Conservation (phyloP, 352 stramenopile species). For the Lagenidium giganteum region DNA sequence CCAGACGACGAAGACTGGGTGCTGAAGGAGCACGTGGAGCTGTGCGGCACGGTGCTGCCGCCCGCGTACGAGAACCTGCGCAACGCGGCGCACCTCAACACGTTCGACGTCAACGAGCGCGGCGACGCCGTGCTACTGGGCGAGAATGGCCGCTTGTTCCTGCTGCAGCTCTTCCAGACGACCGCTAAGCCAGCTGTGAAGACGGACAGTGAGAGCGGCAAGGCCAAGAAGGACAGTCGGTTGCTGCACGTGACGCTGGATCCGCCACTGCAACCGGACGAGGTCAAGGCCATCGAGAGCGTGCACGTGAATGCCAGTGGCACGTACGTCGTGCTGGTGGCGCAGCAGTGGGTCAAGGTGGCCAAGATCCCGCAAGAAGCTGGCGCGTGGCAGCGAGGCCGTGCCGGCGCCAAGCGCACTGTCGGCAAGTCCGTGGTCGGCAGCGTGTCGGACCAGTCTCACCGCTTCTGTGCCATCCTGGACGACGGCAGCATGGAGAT, state of each 20-base stretch:
- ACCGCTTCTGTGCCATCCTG: too few relatives aligned
- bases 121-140: slow-evolving; percentile 42
- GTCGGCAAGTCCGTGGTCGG: not conserved
- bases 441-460: slow-evolving; percentile 13
- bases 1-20: slow-evolving; percentile 39
- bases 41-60: slow-evolving; percentile 50
- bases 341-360: slow-evolving; percentile 57
- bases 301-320: slow-evolving; percentile 53
- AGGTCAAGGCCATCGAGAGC: slow-evolving; percentile 47
- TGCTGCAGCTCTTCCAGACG: slow-evolving; percentile 50
- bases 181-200: slow-evolving; percentile 12
- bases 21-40: slow-evolving; percentile 44
- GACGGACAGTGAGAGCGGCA: not conserved
- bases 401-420: slow-evolving; percentile 8
- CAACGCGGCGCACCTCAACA: slow-evolving; percentile 48
- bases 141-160: slow-evolving; percentile 37
- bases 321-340: slow-evolving; percentile 46
- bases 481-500: slow-evolving; percentile 29
- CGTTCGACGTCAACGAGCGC: slow-evolving; percentile 62
- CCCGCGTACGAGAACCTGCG: slow-evolving; percentile 46
- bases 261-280: slow-evolving; percentile 36
- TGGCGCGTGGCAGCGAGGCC: not conserved
- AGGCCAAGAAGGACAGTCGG: slow-evolving; percentile 3
- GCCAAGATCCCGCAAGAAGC: slow-evolving; percentile 33
- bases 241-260: slow-evolving; percentile 57